Evolutionary conservation across 2,329 filamentous ascomycete genomes (phyloP).

Genomic region (Verticillium tricorpus): DNA sequence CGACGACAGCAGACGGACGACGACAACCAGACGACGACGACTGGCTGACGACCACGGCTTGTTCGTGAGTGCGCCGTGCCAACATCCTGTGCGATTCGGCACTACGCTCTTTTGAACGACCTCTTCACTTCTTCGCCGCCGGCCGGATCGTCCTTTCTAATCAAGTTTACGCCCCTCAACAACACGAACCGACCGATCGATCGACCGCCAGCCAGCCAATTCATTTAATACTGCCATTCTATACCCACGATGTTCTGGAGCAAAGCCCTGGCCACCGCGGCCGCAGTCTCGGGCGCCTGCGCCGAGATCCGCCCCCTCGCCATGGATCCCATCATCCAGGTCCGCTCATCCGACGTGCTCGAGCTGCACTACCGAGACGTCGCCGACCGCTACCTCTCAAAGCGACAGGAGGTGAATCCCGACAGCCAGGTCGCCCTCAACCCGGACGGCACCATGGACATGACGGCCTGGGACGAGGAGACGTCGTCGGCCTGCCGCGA

Average conservation of each 20-base stretch:
- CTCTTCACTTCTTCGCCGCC: slow-evolving; percentile 7
- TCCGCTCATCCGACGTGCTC: slow-evolving; percentile 15
- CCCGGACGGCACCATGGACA: slow-evolving; percentile 42
- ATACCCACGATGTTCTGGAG: slow-evolving; percentile 11
- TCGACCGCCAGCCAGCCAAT: not conserved
- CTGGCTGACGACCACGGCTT: slow-evolving; percentile 6
- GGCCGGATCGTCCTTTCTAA: slow-evolving; percentile 11
- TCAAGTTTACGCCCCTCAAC: not conserved
- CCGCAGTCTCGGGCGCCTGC: slow-evolving; percentile 9
- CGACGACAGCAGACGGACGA: not conserved
- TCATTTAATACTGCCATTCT: not conserved
- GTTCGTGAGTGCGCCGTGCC: not conserved
- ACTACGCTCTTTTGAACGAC: slow-evolving; percentile 5
- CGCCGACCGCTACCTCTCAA: slow-evolving; percentile 15
- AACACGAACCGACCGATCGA: not conserved
- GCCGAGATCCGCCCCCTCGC: slow-evolving; percentile 11
- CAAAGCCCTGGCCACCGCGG: slow-evolving; percentile 8
- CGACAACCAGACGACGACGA: not conserved
- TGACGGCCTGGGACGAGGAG: slow-evolving; percentile 50
- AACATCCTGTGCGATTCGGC: not conserved
- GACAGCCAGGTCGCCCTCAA: slow-evolving; percentile 28
- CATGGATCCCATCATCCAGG: slow-evolving; percentile 23
- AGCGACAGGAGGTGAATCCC: slow-evolving; percentile 10
- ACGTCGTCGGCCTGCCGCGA: slow-evolving; percentile 54
- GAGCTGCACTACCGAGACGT: slow-evolving; percentile 11